These are phyloP conservation scores for Lachnellula suecica DNA, from an alignment of 2,329 filamentous ascomycete species.

Conservation along the genomic window DNA sequence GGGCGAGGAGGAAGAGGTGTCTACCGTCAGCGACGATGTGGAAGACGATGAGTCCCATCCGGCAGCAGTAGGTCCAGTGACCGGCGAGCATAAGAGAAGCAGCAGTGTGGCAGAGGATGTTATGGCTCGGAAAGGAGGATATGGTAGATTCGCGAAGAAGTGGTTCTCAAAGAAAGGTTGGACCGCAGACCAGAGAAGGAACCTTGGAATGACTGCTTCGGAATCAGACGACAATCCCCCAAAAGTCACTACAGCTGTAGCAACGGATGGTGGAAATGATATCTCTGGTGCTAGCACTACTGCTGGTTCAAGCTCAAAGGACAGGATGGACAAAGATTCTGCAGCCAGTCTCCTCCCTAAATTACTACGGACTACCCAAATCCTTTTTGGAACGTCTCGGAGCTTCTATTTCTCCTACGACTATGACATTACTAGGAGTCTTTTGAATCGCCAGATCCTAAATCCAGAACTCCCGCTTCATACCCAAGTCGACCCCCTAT, in stretches of 20 bases:
- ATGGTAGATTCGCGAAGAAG: constrained; percentile 83
- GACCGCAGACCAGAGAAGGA: constrained; percentile 68
- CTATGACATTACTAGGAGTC: constrained; percentile 77
- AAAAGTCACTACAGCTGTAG: constrained; percentile 29
- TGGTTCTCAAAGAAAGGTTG: constrained; percentile 91
- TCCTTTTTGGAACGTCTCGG: constrained; percentile 77
- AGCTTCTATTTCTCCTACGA: constrained; percentile 98
- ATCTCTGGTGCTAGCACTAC: not conserved
- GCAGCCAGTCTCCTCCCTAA: constrained; percentile 67
- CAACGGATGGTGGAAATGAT: not conserved
- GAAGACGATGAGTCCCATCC: constrained; percentile 36
- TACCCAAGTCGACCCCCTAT: constrained; percentile 71
- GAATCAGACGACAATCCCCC: constrained; percentile 15
- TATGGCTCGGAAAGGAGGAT: constrained; percentile 76
- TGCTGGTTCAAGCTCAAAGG: constrained; percentile 6
- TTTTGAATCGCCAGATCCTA: constrained; percentile 42
- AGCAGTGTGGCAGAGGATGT: constrained; percentile 85
- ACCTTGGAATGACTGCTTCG: constrained; percentile 64
- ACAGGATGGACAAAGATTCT: constrained; percentile 14
- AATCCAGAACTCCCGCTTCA: constrained; percentile 61
- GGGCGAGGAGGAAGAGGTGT: constrained; percentile 41
- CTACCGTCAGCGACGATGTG: constrained; percentile 40
- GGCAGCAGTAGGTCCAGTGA: not conserved
- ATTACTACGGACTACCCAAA: constrained; percentile 76
- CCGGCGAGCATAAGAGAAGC: constrained; percentile 23